These are phyloP conservation scores for Claviceps capensis DNA, from an alignment of 2,329 filamentous ascomycete genomes.

Conservation along the genomic window DNA sequence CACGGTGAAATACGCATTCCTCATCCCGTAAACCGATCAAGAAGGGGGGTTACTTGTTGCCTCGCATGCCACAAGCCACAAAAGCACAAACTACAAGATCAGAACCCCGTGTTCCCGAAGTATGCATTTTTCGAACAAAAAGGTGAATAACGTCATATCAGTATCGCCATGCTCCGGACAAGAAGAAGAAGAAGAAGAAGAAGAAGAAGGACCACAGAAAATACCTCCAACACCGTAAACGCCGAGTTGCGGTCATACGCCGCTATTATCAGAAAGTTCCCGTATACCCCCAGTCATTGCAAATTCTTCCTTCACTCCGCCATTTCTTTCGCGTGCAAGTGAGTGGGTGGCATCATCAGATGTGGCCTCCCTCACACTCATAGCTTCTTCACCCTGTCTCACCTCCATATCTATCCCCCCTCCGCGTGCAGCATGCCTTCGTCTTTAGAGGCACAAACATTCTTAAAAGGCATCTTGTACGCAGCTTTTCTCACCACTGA, in stretches of 20 bases:
- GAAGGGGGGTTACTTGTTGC: not conserved
- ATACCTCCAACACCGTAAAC: slow-evolving; percentile 17
- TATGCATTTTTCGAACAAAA: slow-evolving; percentile 7
- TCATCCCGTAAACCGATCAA: not conserved
- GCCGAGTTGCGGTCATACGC: slow-evolving; percentile 10
- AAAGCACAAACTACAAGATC: not conserved
- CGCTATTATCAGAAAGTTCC: slow-evolving; percentile 7
- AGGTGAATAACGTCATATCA: slow-evolving; percentile 14
- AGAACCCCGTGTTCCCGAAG: not conserved
- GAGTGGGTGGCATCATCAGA: not conserved
- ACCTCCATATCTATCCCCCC: no score
- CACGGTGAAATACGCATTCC: no score
- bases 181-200: slow-evolving; percentile 7
- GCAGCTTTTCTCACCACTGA: not conserved
- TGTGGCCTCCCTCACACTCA: not conserved
- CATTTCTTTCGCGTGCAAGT: not conserved
- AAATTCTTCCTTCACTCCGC: not conserved
- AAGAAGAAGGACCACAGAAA: slow-evolving; percentile 8
- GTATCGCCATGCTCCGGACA: slow-evolving; percentile 20
- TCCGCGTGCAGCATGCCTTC: not conserved
- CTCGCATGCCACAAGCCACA: not conserved
- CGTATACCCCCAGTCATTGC: not conserved
- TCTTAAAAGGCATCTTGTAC: not conserved
- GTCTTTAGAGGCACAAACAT: not conserved
- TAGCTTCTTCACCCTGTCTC: not conserved